Percentiles rank a stretch among this genome's conserved stretches.
Evolutionary conservation across 2,329 filamentous ascomycete species (phyloP).

Genomic region (Cladosporium colombiae): DNA sequence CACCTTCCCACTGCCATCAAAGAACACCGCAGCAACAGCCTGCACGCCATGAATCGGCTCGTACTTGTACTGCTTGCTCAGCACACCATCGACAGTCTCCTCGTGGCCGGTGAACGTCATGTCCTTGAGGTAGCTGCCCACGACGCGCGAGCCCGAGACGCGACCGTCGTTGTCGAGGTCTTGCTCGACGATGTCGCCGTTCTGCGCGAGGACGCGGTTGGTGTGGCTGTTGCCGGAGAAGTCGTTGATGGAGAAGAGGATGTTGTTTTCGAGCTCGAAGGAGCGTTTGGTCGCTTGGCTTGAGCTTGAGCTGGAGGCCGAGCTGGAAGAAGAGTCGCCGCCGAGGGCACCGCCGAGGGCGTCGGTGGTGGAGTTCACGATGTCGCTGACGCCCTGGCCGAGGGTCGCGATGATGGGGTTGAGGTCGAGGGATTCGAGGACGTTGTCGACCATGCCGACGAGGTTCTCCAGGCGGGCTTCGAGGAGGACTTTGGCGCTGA

Average conservation of each 20-base stretch:
- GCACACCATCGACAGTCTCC: constrained; percentile 29
- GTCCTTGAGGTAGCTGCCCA: constrained; percentile 60
- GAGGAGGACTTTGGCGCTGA: constrained; percentile 59
- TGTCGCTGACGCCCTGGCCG: constrained; percentile 37
- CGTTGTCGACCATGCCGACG: constrained; percentile 60
- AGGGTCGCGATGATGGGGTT: constrained; percentile 62
- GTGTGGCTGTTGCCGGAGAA: constrained; percentile 54
- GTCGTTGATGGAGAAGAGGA: constrained; percentile 63
- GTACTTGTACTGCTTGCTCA: constrained; percentile 30
- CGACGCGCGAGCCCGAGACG: constrained; percentile 51
- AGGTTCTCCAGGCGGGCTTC: constrained; percentile 63
- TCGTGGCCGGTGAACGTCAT: constrained; percentile 55
- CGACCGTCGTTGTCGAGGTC: constrained; percentile 51
- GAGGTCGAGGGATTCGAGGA: constrained; percentile 60
- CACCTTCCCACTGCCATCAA: constrained; percentile 24
- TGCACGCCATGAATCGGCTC: constrained; percentile 30
- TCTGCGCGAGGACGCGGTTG: constrained; percentile 57
- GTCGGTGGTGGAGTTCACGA: constrained; percentile 24
- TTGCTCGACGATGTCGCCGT: constrained; percentile 64
- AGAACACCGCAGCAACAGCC: constrained; percentile 28
- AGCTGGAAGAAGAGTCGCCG: neutral
- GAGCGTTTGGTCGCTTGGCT: constrained; percentile 33
- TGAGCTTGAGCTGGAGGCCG: constrained; percentile 32
- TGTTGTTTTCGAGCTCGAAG: constrained; percentile 57
- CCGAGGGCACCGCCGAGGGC: constrained; percentile 15